Base-by-base conservation (phyloP, 2,329 filamentous ascomycete species). In the Alternaria sp. region DNA sequence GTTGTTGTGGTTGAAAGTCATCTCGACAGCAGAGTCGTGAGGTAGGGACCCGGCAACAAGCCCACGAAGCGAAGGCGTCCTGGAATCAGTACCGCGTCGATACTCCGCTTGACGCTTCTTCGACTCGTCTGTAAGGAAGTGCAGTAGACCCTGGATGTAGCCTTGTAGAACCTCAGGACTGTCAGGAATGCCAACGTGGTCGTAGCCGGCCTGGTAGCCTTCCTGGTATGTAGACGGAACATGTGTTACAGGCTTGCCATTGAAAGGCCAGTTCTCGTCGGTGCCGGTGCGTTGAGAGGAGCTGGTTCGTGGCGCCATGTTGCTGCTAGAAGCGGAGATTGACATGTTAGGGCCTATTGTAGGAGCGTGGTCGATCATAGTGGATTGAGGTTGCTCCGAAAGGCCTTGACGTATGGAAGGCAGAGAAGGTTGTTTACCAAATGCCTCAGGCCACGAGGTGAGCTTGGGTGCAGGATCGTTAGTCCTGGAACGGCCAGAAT, bases 181-280 rank as follows among this genome's bases (percentile, higher is more conserved):
- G 47, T 74, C 72, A 10, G 77, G 74, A 58, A 80, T 73, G 14
- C 75, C 76, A 43, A 75, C 59, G 47, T 78, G 78, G 43, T 76
- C 71, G n/a, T 76, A 75, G 12, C 78, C 78, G 18, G 77, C 76
- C 58, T 80, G 78, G n/a, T 74, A 80, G 2, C 77, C 78, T 57
- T 80, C 77, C 58, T 80, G 78, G 37, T 77, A 80, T n/a, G 76
- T 80, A 10, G 71, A 72, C 15, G 74, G 73, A 12, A 72, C 64
- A 54, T 77, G 70, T 14, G 58, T 55, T 4, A 70, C 62, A 10
- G 66, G 61, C 46, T 73, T 75, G 20, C 65, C 60, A 12, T 68
- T 55, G 46, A 71, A 67, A 0, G 66, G 64, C 74, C 73, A 78
- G 11, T 66, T 70, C 43, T 72, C 67, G 1, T 73, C 69, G 12